These are phyloP conservation scores for Beauveria medogensis DNA, from an alignment of 2,329 filamentous ascomycete genomes.

Conservation along the genomic window DNA sequence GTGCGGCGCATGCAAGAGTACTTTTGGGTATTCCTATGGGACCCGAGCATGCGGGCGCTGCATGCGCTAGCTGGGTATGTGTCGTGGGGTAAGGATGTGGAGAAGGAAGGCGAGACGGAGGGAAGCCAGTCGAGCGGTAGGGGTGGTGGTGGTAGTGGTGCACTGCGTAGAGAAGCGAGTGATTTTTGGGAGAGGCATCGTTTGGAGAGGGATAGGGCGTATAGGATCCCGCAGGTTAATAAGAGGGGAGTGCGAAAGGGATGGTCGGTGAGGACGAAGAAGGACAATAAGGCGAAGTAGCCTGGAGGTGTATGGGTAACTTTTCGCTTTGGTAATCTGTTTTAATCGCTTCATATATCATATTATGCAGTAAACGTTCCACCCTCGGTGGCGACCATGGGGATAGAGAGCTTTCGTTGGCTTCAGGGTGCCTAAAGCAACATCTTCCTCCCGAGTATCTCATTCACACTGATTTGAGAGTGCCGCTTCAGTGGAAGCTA, in stretches of 20 bases:
- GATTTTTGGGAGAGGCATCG: slow-evolving; percentile 35
- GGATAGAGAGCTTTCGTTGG: not conserved
- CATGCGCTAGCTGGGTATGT: not conserved
- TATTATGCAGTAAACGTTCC: no score
- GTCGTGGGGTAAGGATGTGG: not conserved
- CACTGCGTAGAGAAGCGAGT: slow-evolving; percentile 25
- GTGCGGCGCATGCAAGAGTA: slow-evolving; percentile 15
- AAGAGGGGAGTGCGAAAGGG: slow-evolving; percentile 15
- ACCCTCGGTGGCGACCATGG: no score
- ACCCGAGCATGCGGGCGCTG: slow-evolving; percentile 14
- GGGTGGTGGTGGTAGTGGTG: slow-evolving; percentile 11
- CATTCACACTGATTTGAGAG: not conserved
- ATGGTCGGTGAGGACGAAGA: slow-evolving; percentile 5
- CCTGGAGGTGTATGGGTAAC: not conserved
- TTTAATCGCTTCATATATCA: no score
- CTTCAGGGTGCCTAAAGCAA: not conserved
- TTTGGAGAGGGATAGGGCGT: slow-evolving; percentile 30
- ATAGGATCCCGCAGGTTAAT: slow-evolving; percentile 32
- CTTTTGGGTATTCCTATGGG: slow-evolving; percentile 18
- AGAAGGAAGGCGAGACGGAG: not conserved
- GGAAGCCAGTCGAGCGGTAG: slow-evolving; percentile 15
- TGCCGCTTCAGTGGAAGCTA: not conserved
- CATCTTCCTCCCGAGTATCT: no score
- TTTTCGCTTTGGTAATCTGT: no score
- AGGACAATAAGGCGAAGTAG: slow-evolving; percentile 4